Evolutionary conservation across 495 filamentous ascomycete species (phyloP), one percentile per base, ranked within the genome.

Genomic region (Neohortaea acidophila): DNA sequence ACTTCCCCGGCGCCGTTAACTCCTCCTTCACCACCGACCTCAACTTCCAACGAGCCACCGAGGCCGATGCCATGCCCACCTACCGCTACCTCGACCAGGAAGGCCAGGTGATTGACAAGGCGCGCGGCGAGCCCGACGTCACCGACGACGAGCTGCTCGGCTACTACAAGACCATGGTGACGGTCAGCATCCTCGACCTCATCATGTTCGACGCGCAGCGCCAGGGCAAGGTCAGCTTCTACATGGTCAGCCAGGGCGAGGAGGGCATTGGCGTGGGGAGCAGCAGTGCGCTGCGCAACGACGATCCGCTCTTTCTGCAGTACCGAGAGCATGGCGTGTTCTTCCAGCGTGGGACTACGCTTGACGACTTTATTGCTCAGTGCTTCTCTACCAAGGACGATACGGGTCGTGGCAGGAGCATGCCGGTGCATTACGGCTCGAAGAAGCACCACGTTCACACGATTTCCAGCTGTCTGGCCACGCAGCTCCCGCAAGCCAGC

Each of bases 401-500:
- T 44, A 59, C 59, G 2, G 86, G 87, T 2, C 69, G 65, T 41
- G 89, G 91, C 4, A 75, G 89, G 38, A 96, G 94, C 52, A 99
- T 99, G 89, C 91, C 89, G 9, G 83, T 96, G 13, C 89, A 99
- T 49, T 99, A 94, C 44, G 89, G 84, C 19, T 84, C 81, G 51
- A 69, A 66, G 22, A 75, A 80, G 48, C 64, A 86, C 18, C 82
- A 91, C 49, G 81, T 86, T 43, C 85, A 94, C 57, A 85, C 87
- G 6, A 87, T 99, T 8, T 94, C 86, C 12, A 94, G 85, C 0
- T 75, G 89, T 1, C 64, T 99, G 0, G 89, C 84, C 24, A 99
- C 89, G 0, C 89, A 99, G 58, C 81, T 99, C 38, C 89, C 89
- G 3, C 91, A 99, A 56, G 86, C 89, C 0, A 67, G 85, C 4